These are phyloP conservation scores for Pleurostoma richardsiae DNA, from an alignment of 2,329 filamentous ascomycete genomes.

Conservation along the genomic window DNA sequence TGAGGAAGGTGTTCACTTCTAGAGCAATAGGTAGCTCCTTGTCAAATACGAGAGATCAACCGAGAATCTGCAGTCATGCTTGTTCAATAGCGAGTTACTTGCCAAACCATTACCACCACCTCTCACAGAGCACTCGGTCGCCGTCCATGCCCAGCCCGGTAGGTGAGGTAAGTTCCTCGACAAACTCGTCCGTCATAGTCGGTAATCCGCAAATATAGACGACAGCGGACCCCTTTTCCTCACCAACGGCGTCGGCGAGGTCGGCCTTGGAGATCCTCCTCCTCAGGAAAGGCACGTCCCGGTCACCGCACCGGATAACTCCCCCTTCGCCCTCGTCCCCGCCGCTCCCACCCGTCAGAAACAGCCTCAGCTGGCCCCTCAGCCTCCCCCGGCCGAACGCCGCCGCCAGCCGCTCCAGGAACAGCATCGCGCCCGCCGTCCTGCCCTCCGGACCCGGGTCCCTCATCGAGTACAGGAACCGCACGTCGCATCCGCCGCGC, in stretches of 20 bases:
- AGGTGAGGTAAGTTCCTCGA: constrained; percentile 35
- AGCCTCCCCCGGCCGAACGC: constrained; percentile 33
- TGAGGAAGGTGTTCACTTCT: too few relatives aligned
- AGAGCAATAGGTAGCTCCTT: too few relatives aligned
- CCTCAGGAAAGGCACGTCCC: constrained; percentile 20
- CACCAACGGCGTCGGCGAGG: constrained; percentile 31
- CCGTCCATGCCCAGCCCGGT: constrained; percentile 17
- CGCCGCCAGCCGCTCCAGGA: constrained; percentile 39
- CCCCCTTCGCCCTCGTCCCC: background rate
- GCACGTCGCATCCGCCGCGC: constrained; percentile 32
- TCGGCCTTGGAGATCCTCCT: constrained; percentile 39
- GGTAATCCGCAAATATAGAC: constrained; percentile 67
- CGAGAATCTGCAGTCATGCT: too few relatives aligned
- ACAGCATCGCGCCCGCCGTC: constrained; percentile 36
- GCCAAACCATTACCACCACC: constrained; percentile 27
- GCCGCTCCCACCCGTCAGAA: constrained; percentile 34
- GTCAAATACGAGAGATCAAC: too few relatives aligned
- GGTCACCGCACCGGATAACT: constrained; percentile 8
- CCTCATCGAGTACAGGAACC: constrained; percentile 59
- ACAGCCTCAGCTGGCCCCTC: constrained; percentile 37
- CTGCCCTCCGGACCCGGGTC: constrained; percentile 14
- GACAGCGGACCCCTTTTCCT: constrained; percentile 34
- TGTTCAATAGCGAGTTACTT: too few relatives aligned
- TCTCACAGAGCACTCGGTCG: constrained; percentile 26
- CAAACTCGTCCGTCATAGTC: constrained; percentile 63